Evolutionary conservation across 129 eudicot species (phyloP), one percentile per base, ranked within the genome.

Genomic region (Solidago caesia): DNA sequence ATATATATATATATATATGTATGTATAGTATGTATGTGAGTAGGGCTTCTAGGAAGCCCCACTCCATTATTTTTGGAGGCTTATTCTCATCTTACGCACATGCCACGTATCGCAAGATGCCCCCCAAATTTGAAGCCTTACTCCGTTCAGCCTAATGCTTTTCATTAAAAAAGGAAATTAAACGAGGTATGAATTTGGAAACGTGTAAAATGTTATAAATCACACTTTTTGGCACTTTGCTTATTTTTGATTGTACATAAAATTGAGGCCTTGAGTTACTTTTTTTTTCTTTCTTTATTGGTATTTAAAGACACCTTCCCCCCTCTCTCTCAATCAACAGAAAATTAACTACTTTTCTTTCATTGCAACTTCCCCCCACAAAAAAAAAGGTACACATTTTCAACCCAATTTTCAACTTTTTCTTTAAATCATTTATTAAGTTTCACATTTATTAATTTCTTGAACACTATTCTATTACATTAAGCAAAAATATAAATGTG

Each of bases 141-240:
- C n/a, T n/a, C n/a, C n/a, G n/a, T n/a, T n/a, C n/a, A n/a, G n/a
- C n/a, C n/a, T n/a, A n/a, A n/a, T n/a, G n/a, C n/a, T n/a, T n/a
- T n/a, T n/a, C n/a, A n/a, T n/a, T n/a, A n/a, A n/a, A n/a, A n/a
- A n/a, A n/a, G n/a, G n/a, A n/a, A n/a, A n/a, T n/a, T n/a, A n/a
- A n/a, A n/a, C n/a, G n/a, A n/a, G n/a, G n/a, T n/a, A n/a, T n/a
- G n/a, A n/a, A 44, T 49, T 77, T 74, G 77, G 63, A 82, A 85
- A 84, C 91, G 84, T 84, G 84, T 71, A 64, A 72, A 83, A 81
- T 63, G 76, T 83, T 83, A 44, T 48, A 81, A 83, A 64, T 82
- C 75, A 82, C 70, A 44, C n/a, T 78, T 84, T 81, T 84, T 78
- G 79, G 51, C 82, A 81, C 92, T 84, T 87, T 84, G 87, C 92